Base-by-base conservation (phyloP, 78 protist genomes). In the Dictyostelium capitatum region DNA sequence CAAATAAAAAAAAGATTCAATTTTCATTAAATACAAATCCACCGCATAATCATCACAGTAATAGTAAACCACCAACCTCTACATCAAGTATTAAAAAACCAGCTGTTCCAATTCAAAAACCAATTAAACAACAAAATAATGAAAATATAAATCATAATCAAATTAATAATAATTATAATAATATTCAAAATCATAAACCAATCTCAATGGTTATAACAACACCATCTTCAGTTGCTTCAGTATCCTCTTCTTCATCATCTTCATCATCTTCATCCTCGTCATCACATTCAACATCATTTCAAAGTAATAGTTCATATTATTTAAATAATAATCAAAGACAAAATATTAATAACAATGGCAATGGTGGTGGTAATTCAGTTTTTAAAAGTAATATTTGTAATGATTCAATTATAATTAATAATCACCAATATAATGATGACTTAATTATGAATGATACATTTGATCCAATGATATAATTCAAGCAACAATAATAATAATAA, bases 371-470 rank as follows among this genome's bases (percentile, higher is more conserved):
- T 37, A 37, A n/a, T n/a, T n/a, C 43, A 37, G 43, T 62, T 62
- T 25, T 25, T 62, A 62, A 62, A 25, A 62, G 70, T 25, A 62
- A 25, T 62, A 62, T 51, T 51, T 51, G 75, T 54, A 73, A 73
- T 11, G 79, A 73, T 25, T 73, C 79, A 37, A 43, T 73, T 20
- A 73, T 73, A 56, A 47, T 37, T 15, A 46, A n/a, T n/a, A 37
- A 73, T 73, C 28, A 73, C 47, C 56, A 46, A 19, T 46, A 73
- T 23, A 73, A 73, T 46, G 79, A 73, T 4, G 79, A 73, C 20
- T n/a, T 73, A n/a, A 73, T 73, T 46, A 73, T 73, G 79, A 50
- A 73, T 73, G 79, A 73, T 9, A 37, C 59, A 17, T 19, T 59
- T 59, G 69, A 59, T 51, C 56, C 56, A 67, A 67, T 67, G 75